Percentiles rank a stretch among this genome's conserved stretches.
phyloP scores from a whole-genome alignment of 2,329 filamentous ascomycete genomes.

The Fusarium humuli region DNA sequence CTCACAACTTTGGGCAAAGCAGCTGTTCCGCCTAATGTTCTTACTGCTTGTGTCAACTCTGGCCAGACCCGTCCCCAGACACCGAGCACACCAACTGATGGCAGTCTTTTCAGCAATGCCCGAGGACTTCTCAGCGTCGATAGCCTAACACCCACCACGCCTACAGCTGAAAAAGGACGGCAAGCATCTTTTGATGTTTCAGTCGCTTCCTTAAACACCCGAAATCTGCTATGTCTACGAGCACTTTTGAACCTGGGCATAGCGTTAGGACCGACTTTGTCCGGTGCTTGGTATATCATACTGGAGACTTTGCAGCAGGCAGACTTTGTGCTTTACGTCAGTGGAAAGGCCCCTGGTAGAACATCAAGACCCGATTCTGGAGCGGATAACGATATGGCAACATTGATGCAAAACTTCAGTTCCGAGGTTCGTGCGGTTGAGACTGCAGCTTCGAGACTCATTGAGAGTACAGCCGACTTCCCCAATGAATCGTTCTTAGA shows the following conservation, averaged over 20 bases:
- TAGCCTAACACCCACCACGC: conserved; percentile 69
- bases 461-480: conserved; percentile 94
- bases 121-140: conserved; percentile 81
- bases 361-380: conserved; percentile 61
- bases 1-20: conserved; percentile 94
- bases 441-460: conserved; percentile 83
- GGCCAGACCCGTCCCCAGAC: conserved; percentile 58
- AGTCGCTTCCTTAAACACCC: conserved; percentile 76
- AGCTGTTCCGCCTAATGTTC: conserved; percentile 84
- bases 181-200: conserved; percentile 68
- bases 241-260: conserved; percentile 96
- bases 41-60: conserved; percentile 69
- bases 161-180: conserved; percentile 68
- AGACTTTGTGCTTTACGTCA: conserved; percentile 83
- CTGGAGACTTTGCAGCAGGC: conserved; percentile 93
- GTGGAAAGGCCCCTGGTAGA: conserved; percentile 65
- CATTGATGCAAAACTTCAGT: conserved; percentile 74
- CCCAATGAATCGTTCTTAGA: conserved; percentile 84
- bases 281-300: conserved; percentile 88
- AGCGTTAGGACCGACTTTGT: conserved; percentile 88
- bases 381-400: conserved; percentile 63
- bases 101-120: conserved; percentile 75
- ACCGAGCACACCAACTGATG: conserved; percentile 62
- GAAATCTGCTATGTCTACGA: conserved; percentile 89
- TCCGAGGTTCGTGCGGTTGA: conserved; percentile 90